Evolutionary conservation across 331 rosid species (phyloP).

Genomic region (Quercus tomentella): DNA sequence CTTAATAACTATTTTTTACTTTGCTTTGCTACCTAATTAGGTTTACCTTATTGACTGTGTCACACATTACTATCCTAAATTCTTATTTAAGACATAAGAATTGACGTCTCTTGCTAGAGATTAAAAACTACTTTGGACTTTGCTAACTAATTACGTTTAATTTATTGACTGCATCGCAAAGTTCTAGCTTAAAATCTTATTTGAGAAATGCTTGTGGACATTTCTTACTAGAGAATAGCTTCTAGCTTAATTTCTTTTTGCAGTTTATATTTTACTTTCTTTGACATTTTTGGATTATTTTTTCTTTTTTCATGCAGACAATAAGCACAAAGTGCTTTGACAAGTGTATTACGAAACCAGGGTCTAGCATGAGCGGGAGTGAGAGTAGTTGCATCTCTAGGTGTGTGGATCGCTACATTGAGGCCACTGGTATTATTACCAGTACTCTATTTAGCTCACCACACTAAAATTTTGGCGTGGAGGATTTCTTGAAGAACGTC

Average conservation of each 20-base stretch:
- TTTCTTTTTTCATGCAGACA: conserved; percentile 48
- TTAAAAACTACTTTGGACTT: not conserved
- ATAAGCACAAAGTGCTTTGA: conserved; percentile 83
- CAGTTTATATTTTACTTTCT: not conserved
- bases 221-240: not conserved
- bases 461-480: conserved; percentile 28
- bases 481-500: not conserved
- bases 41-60: not conserved
- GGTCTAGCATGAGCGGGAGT: conserved; percentile 76
- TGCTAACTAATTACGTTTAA: not conserved
- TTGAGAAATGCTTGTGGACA: not conserved
- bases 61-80: not conserved
- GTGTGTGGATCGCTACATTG: conserved; percentile 92
- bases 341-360: conserved; percentile 88
- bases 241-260: not conserved
- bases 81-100: not conserved
- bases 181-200: not conserved
- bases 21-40: not conserved
- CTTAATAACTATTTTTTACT: not conserved
- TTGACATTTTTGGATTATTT: not conserved
- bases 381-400: conserved; percentile 93
- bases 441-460: conserved; percentile 58
- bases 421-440: conserved; percentile 90
- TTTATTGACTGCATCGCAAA: not conserved
- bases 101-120: not conserved